Conservation (phyloP, 495 filamentous ascomycete species). For the Chaetomium fimeti region DNA sequence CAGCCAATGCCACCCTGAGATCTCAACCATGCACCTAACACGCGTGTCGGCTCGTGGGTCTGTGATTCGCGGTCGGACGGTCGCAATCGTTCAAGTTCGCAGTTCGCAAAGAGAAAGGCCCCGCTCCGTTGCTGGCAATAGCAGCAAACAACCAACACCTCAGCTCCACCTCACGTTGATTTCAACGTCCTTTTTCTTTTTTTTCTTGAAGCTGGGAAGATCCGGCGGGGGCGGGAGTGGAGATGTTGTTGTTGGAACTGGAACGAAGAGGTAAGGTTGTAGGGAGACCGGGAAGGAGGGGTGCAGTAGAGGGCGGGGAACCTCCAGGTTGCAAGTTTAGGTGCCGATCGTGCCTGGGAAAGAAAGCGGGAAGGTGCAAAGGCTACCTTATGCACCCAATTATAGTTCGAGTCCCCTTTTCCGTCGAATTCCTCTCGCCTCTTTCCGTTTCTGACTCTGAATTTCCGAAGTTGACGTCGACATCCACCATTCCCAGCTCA, state of each 20-base stretch:
- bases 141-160: conserved; percentile 7
- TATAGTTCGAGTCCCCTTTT: not conserved
- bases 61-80: conserved; percentile 6
- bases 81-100: not conserved
- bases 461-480: conserved; percentile 15
- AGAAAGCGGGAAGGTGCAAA: conserved; percentile 4
- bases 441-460: not conserved
- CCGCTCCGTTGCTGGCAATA: not conserved
- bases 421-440: not conserved
- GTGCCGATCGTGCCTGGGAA: conserved; percentile 6
- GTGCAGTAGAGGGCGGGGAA: conserved; percentile 4
- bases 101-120: not conserved
- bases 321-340: not conserved
- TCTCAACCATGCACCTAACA: conserved; percentile 21
- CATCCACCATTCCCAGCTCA: not conserved
- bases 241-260: conserved; percentile 5
- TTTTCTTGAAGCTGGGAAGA: not conserved
- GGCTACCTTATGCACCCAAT: not conserved
- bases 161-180: conserved; percentile 1
- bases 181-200: not conserved
- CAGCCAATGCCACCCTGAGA: conserved; percentile 24
- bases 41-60: conserved; percentile 4
- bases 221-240: conserved; percentile 18
- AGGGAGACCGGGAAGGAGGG: conserved; percentile 6
- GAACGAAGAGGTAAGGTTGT: not conserved